These are phyloP conservation scores for Coffea eugenioides DNA, from an alignment of 257 asterid species.

Conservation along the genomic window DNA sequence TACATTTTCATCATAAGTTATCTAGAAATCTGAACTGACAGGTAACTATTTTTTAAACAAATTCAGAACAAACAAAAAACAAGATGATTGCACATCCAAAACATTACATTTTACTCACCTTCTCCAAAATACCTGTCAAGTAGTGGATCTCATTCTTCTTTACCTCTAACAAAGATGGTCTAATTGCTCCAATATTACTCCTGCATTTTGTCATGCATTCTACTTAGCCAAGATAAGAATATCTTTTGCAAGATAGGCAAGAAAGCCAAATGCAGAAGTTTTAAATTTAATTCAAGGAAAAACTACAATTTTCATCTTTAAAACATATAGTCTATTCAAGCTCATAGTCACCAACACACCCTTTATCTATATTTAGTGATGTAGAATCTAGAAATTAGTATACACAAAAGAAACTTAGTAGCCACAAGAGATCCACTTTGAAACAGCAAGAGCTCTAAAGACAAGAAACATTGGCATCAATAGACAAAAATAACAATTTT, in stretches of 20 bases:
- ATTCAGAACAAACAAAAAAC: neutral
- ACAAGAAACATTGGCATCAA: neutral
- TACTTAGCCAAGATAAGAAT: neutral
- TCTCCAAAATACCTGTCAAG: conserved; percentile 50
- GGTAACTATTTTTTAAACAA: neutral
- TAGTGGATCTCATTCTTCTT: conserved; percentile 56
- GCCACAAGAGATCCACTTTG: neutral
- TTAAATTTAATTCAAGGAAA: too few relatives aligned
- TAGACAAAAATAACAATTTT: neutral
- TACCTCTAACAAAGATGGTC: conserved; percentile 38
- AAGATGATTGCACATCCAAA: neutral
- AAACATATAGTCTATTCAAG: too few relatives aligned
- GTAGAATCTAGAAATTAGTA: neutral
- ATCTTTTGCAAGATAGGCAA: neutral
- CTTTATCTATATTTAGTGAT: too few relatives aligned
- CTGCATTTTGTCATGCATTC: conserved; percentile 42
- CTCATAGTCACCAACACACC: neutral
- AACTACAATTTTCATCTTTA: neutral
- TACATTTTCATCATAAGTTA: neutral
- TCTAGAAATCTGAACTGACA: neutral
- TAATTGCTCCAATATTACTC: conserved; percentile 55
- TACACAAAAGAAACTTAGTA: neutral
- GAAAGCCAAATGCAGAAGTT: too few relatives aligned
- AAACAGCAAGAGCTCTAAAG: neutral
- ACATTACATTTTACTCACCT: conserved; percentile 34